These are phyloP conservation scores for Populus simonii DNA, from an alignment of 345 rosid species.

Conservation along the genomic window DNA sequence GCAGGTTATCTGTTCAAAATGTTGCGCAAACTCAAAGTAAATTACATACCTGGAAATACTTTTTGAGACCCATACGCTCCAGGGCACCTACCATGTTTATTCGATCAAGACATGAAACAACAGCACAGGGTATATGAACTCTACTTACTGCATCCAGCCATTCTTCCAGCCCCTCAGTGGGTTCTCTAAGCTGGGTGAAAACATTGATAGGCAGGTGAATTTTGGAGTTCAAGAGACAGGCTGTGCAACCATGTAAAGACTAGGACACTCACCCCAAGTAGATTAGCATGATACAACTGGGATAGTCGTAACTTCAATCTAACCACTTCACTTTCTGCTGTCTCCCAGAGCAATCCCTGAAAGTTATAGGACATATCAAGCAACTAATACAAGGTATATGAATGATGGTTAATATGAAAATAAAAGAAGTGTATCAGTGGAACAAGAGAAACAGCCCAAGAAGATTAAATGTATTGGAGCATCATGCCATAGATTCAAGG, in stretches of 20 bases:
- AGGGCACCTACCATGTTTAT: constrained; percentile 67
- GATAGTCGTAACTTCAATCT: constrained; percentile 62
- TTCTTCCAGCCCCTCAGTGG: constrained; percentile 70
- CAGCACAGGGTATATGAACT: constrained; percentile 87
- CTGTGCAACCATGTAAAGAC: background rate
- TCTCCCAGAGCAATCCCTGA: constrained; percentile 75
- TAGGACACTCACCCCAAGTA: constrained; percentile 52
- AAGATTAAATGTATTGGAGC: too few species aligned
- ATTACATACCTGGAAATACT: constrained; percentile 74
- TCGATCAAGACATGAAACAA: constrained; percentile 87
- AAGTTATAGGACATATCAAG: constrained; percentile 19
- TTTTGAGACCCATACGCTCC: constrained; percentile 67
- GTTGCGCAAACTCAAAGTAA: background rate
- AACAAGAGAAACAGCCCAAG: too few species aligned
- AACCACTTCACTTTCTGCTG: constrained; percentile 51
- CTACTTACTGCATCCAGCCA: constrained; percentile 88
- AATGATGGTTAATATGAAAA: too few species aligned
- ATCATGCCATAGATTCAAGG: too few species aligned
- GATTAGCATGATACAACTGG: constrained; percentile 62
- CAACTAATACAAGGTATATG: background rate
- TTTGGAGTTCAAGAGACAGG: constrained; percentile 11
- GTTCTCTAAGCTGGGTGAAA: constrained; percentile 54
- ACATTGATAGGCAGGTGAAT: background rate
- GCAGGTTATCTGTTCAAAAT: background rate
- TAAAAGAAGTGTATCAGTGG: too few species aligned